phyloP scores from a whole-genome alignment of 2,329 filamentous ascomycete species.

The Sclerotiophoma versabilis region DNA sequence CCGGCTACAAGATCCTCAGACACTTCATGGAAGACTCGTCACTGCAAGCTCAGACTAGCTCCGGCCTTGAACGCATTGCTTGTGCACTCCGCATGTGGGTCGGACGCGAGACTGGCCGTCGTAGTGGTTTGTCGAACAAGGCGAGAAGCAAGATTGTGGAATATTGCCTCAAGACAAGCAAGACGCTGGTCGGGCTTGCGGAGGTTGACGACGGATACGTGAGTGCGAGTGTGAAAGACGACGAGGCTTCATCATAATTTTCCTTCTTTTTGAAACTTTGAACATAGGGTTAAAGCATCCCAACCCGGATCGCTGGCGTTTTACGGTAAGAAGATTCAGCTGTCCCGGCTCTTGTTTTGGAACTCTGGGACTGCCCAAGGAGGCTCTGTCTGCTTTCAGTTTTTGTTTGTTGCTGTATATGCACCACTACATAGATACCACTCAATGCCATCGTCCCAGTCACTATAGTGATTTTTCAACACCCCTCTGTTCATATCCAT shows the following conservation, averaged over 20 bases:
- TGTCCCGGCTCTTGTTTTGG: background rate
- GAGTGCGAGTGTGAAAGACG: constrained; percentile 39
- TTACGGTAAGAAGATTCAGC: background rate
- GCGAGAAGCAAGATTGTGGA: constrained; percentile 50
- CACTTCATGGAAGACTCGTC: constrained; percentile 45
- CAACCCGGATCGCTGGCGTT: background rate
- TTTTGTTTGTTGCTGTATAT: background rate
- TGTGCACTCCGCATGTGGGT: constrained; percentile 56
- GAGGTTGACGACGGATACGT: constrained; percentile 41
- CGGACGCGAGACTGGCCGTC: constrained; percentile 52
- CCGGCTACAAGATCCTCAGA: constrained; percentile 52
- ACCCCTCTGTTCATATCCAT: background rate
- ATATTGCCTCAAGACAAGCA: constrained; percentile 53
- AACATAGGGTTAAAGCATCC: background rate
- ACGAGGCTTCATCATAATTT: constrained; percentile 10
- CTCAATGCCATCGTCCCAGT: background rate
- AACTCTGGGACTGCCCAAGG: background rate
- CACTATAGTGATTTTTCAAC: background rate
- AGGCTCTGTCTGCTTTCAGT: background rate
- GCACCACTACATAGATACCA: constrained; percentile 6
- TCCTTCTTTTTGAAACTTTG: background rate
- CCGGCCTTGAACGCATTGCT: constrained; percentile 54
- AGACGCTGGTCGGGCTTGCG: constrained; percentile 51
- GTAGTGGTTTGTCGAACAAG: constrained; percentile 50
- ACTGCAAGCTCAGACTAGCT: constrained; percentile 42